A percentile compares a stretch with the other conserved stretches of the same genome.
phyloP scores from a whole-genome alignment of 2,329 filamentous ascomycete species.

The Penicillium janthinellum region DNA sequence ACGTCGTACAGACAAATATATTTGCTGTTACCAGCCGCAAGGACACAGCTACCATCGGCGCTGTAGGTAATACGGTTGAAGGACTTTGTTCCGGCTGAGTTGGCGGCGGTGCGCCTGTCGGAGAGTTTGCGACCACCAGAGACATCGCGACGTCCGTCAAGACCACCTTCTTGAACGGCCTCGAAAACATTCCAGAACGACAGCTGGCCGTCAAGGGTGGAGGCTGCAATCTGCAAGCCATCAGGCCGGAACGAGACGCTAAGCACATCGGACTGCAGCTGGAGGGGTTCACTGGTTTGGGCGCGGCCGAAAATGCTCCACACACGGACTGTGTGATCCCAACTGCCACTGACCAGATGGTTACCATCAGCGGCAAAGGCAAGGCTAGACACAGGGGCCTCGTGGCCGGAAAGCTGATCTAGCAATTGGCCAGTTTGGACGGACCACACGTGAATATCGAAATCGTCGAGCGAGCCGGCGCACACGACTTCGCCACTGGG shows the following conservation, averaged over 20 bases:
- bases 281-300: conserved; percentile 91
- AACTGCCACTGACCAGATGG: conserved; percentile 85
- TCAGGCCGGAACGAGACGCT: conserved; percentile 86
- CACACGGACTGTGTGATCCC: conserved; percentile 92
- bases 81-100: conserved; percentile 83
- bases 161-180: conserved; percentile 78
- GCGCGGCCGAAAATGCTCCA: conserved; percentile 95
- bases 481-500: conserved; percentile 95
- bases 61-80: conserved; percentile 90
- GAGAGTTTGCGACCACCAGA: conserved; percentile 87
- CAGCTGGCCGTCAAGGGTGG: conserved; percentile 88
- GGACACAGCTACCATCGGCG: conserved; percentile 83
- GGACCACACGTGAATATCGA: conserved; percentile 97
- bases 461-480: conserved; percentile 91
- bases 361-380: conserved; percentile 86
- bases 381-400: conserved; percentile 86
- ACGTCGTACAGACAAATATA: conserved; percentile 98
- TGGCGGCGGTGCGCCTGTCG: conserved; percentile 88
- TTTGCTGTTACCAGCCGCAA: conserved; percentile 95
- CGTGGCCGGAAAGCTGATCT: conserved; percentile 86
- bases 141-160: conserved; percentile 89
- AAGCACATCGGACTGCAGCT: conserved; percentile 87
- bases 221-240: conserved; percentile 85
- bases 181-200: conserved; percentile 94
- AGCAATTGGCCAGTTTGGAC: conserved; percentile 96